phyloP scores from a whole-genome alignment of 352 stramenopile genomes.

The Phytophthora multivora region DNA sequence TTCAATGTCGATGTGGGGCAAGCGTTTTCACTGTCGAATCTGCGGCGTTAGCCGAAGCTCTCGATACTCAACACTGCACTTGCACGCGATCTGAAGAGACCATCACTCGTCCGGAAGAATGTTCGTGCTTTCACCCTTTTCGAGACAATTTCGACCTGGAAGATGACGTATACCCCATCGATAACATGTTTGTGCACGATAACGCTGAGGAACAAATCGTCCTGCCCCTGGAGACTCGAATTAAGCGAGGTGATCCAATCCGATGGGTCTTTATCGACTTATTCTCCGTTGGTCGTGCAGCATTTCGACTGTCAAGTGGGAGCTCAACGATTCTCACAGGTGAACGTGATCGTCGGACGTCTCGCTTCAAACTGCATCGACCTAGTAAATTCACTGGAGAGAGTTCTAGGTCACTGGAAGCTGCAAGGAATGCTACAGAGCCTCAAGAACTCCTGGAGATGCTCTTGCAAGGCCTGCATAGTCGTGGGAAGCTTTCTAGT shows the following conservation, averaged over 20 bases:
- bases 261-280: slow-evolving; percentile 44
- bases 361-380: slow-evolving; percentile 14
- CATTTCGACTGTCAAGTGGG: background rate
- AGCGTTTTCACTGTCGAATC: slow-evolving; percentile 35
- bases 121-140: slow-evolving; percentile 48
- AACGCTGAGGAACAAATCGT: slow-evolving; percentile 39
- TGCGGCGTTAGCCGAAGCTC: slow-evolving; percentile 17
- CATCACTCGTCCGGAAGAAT: background rate
- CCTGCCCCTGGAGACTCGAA: slow-evolving; percentile 36
- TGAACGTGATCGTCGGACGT: slow-evolving; percentile 1
- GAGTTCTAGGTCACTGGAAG: background rate
- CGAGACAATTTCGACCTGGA: slow-evolving; percentile 15
- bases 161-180: slow-evolving; percentile 27
- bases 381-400: slow-evolving; percentile 11
- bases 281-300: slow-evolving; percentile 22
- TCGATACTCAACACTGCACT: slow-evolving; percentile 24
- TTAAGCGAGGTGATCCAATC: slow-evolving; percentile 25
- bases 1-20: slow-evolving; percentile 52
- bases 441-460: slow-evolving; percentile 1
- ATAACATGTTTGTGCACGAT: slow-evolving; percentile 36
- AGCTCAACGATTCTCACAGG: background rate
- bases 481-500: slow-evolving; percentile 2
- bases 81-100: slow-evolving; percentile 2
- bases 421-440: background rate
- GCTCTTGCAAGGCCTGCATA: slow-evolving; percentile 26